A percentile compares a stretch with the other conserved stretches of the same genome.
Conservation (phyloP, 225 moss, liverwort and hornwort genomes). For the Polytrichum formosum region DNA sequence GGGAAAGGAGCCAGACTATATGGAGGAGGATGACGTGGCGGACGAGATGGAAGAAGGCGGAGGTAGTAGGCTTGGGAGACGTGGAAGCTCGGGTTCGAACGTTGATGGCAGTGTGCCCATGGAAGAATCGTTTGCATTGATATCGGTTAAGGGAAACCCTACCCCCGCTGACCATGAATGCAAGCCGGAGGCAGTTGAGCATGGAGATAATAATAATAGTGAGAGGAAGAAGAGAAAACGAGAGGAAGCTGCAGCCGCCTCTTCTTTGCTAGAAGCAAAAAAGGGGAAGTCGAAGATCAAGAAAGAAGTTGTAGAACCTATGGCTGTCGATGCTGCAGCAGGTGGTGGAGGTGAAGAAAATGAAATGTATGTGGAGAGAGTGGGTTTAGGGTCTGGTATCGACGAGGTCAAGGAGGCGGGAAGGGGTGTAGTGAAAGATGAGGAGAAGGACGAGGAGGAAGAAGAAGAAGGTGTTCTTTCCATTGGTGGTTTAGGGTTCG, state of each 20-base stretch:
- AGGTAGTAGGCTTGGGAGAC: conserved; percentile 35
- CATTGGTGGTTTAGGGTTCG: conserved; percentile 21
- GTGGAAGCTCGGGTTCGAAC: conserved; percentile 21
- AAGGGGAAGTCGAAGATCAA: conserved; percentile 46
- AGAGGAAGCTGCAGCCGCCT: conserved; percentile 35
- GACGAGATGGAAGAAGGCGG: conserved; percentile 37
- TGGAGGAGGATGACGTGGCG: conserved; percentile 53
- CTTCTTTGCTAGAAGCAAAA: conserved; percentile 24
- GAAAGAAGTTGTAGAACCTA: conserved; percentile 43
- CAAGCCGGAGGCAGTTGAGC: conserved; percentile 22
- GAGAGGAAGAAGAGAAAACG: conserved; percentile 76
- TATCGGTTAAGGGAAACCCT: conserved; percentile 21
- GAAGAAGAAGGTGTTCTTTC: conserved; percentile 20
- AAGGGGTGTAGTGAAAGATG: conserved; percentile 14
- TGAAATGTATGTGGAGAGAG: conserved; percentile 27
- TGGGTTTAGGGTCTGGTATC: conserved; percentile 22
- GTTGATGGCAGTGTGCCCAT: conserved; percentile 26
- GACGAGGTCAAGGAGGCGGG: conserved; percentile 25
- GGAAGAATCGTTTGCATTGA: conserved; percentile 26
- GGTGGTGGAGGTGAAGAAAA: conserved; percentile 55
- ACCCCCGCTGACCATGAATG: conserved; percentile 18
- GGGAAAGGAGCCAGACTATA: conserved; percentile 24
- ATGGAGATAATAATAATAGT: conserved; percentile 34
- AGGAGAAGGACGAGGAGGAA: conserved; percentile 19
- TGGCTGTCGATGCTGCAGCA: conserved; percentile 40